Base-by-base conservation (phyloP, 345 rosid genomes). In the Cochlearia excelsa region DNA sequence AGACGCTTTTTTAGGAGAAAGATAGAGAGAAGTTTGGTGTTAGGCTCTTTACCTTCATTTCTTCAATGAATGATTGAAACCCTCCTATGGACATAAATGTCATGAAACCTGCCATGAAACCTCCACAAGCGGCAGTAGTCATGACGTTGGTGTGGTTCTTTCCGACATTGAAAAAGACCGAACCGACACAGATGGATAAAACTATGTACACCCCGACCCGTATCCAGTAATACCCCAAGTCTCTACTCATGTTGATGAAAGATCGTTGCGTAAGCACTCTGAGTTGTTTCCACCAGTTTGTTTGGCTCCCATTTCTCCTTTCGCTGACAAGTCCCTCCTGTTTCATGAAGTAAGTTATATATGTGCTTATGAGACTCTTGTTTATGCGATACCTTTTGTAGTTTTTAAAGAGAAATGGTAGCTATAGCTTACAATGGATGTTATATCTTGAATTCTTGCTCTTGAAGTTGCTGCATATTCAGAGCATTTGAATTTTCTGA, bases 81-180 rank as follows among this genome's bases (percentile, higher is more conserved):
- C 95, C 95, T 47, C 95, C 95, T 45, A 87, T 82, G 26, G 95
- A 82, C 92, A 87, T 82, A 51, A 84, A 81, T 4, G 92, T 81
- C 95, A 87, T 82, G 63, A 87, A 87, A 10, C 89, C 89, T 39
- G 87, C 81, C 30, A 87, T 77, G 56, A 87, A 87, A 31, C 71
- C 89, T 23, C 89, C 89, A 28, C 95, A 87, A 30, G 91, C 76
- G 44, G 81, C 80, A 11, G 89, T 72, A 3, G 74, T 84, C 66
- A 82, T 63, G 67, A 83, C 77, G 9, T 89, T 74, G 27, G 81
- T 81, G 69, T 84, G 84, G 69, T 77, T 74, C 45, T 35, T 47
- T 11, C 95, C 89, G 10, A 87, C 65, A 67, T 84, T 75, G 63
- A 51, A 76, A 54, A 78, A 87, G 10, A 87, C 67, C 1, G 92